Evolutionary conservation across 495 filamentous ascomycete genomes (phyloP).

Genomic region (Evansstolkia leycettana): DNA sequence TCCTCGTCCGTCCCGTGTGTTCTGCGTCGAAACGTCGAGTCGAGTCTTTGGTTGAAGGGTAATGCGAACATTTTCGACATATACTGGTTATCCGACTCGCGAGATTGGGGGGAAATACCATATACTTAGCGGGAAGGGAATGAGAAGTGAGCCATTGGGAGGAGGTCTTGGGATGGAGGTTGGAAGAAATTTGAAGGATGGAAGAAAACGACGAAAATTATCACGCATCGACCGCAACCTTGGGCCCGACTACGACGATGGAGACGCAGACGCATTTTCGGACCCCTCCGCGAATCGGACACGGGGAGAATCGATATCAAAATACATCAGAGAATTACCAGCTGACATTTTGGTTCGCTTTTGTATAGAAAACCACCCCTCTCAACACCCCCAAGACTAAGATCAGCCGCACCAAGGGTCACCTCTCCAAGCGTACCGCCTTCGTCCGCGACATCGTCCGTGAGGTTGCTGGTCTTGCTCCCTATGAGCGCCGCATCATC

Average conservation of each 20-base stretch:
- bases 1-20: conserved; percentile 3
- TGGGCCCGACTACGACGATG: too few relatives aligned
- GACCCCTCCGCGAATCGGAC: too few relatives aligned
- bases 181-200: too few relatives aligned
- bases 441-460: conserved; percentile 93
- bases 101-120: too few relatives aligned
- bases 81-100: too few relatives aligned
- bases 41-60: not conserved
- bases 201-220: too few relatives aligned
- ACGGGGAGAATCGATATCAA: not conserved
- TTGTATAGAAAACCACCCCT: conserved; percentile 75
- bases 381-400: conserved; percentile 69
- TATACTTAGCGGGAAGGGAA: too few relatives aligned
- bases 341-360: conserved; percentile 20
- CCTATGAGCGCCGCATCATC: conserved; percentile 96
- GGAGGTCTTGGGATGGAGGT: too few relatives aligned
- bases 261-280: too few relatives aligned
- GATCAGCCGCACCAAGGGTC: conserved; percentile 81
- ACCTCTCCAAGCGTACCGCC: conserved; percentile 80
- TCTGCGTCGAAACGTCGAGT: not conserved
- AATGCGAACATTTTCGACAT: not conserved
- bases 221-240: too few relatives aligned
- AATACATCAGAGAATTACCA: not conserved
- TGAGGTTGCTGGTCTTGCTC: conserved; percentile 84
- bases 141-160: too few relatives aligned